phyloP scores from a whole-genome alignment of 78 protist genomes.

The Salpingoeca rosetta region DNA sequence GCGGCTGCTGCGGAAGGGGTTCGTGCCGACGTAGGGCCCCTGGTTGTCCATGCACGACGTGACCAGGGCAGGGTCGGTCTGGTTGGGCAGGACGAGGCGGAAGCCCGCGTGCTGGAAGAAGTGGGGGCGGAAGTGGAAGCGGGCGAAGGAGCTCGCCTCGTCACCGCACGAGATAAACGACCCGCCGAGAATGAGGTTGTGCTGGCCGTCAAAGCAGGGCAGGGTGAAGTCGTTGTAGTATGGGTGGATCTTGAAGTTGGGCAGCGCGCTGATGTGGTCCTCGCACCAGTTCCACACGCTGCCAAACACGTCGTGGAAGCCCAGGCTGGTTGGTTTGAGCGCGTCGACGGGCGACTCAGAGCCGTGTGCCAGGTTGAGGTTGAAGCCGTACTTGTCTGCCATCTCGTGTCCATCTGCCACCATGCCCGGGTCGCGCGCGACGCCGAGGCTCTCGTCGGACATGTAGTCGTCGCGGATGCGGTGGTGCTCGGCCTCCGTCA shows the following conservation, averaged over 20 bases:
- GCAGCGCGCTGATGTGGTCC: slow-evolving; percentile 33
- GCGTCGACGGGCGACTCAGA: slow-evolving; percentile 36
- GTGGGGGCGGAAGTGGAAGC: slow-evolving; percentile 52
- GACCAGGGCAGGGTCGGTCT: not conserved
- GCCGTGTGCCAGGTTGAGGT: slow-evolving; percentile 7
- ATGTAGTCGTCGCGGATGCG: not conserved
- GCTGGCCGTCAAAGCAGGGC: slow-evolving; percentile 50
- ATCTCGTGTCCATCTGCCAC: not conserved
- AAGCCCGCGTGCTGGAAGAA: slow-evolving; percentile 45
- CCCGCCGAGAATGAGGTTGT: slow-evolving; percentile 44
- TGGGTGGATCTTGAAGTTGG: slow-evolving; percentile 35
- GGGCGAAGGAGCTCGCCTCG: slow-evolving; percentile 28
- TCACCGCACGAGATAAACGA: slow-evolving; percentile 38
- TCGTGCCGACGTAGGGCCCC: not conserved
- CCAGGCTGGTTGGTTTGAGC: not conserved
- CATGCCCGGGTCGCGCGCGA: slow-evolving; percentile 1
- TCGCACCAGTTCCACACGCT: slow-evolving; percentile 55
- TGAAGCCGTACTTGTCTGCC: slow-evolving; percentile 1
- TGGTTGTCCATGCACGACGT: not conserved
- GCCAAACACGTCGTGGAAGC: slow-evolving; percentile 46
- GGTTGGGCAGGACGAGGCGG: slow-evolving; percentile 2
- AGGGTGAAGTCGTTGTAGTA: slow-evolving; percentile 55
- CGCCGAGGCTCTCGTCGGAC: not conserved
- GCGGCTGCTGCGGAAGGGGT: not conserved
- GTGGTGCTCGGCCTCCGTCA: slow-evolving; percentile 49